phyloP scores from a whole-genome alignment of 805 yeast species.

The Sugiyamaella lignohabitans region DNA sequence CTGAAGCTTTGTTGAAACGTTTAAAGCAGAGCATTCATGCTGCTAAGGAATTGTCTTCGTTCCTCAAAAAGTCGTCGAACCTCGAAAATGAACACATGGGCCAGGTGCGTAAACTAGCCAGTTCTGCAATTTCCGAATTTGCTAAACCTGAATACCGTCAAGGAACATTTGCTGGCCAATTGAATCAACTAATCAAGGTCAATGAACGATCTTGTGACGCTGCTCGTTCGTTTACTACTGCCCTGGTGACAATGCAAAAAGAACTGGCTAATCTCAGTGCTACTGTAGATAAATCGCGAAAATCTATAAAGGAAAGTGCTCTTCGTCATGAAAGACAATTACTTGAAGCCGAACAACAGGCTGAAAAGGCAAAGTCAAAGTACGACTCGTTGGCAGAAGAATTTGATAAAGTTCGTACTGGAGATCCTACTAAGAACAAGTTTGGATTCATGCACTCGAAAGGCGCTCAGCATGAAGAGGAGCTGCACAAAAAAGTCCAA shows the following conservation, averaged over 20 bases:
- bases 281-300: slow-evolving; percentile 67
- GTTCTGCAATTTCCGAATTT: slow-evolving; percentile 45
- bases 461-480: slow-evolving; percentile 84
- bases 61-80: slow-evolving; percentile 67
- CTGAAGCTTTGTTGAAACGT: slow-evolving; percentile 63
- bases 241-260: slow-evolving; percentile 77
- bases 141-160: slow-evolving; percentile 45
- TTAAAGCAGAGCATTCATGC: slow-evolving; percentile 74
- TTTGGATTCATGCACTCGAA: slow-evolving; percentile 72
- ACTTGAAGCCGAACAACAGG: slow-evolving; percentile 68
- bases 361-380: slow-evolving; percentile 79
- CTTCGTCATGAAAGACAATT: slow-evolving; percentile 78
- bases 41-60: slow-evolving; percentile 79
- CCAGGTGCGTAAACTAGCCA: slow-evolving; percentile 66
- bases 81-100: slow-evolving; percentile 72
- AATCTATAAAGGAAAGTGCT: slow-evolving; percentile 74
- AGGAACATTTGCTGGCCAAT: slow-evolving; percentile 59
- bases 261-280: slow-evolving; percentile 68
- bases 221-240: slow-evolving; percentile 68
- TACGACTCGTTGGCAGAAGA: slow-evolving; percentile 80
- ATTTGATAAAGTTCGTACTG: slow-evolving; percentile 68
- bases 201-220: slow-evolving; percentile 74
- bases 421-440: slow-evolving; percentile 80
- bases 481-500: slow-evolving; percentile 70
- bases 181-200: slow-evolving; percentile 63